A percentile compares a stretch with the other conserved stretches of the same genome.
These are phyloP conservation scores for Phytopythium chamaehyphon DNA, from an alignment of 352 stramenopile species.

Conservation along the genomic window DNA sequence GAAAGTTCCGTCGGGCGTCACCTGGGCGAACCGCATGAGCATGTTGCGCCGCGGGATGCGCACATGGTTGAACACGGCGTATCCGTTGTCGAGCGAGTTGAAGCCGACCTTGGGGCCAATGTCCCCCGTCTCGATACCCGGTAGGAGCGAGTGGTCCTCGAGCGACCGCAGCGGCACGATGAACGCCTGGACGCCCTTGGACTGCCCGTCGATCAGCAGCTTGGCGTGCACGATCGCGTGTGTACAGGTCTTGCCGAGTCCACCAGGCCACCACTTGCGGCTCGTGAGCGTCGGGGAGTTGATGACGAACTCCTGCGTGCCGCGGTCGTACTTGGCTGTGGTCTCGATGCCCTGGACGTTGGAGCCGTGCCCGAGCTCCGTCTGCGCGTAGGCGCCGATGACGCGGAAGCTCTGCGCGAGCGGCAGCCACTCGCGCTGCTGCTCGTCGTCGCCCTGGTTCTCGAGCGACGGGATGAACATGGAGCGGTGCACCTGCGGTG, in stretches of 20 bases:
- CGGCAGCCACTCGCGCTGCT: constrained; percentile 62
- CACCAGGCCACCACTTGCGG: constrained; percentile 96
- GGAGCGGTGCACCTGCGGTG: constrained; percentile 44
- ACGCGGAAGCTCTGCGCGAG: constrained; percentile 62
- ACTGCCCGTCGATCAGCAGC: constrained; percentile 44
- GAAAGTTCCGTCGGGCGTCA: constrained; percentile 53
- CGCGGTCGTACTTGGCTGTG: constrained; percentile 88
- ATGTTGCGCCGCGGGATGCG: constrained; percentile 70
- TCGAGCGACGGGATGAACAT: constrained; percentile 57
- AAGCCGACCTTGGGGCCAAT: constrained; percentile 93
- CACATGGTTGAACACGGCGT: constrained; percentile 82
- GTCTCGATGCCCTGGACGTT: constrained; percentile 92
- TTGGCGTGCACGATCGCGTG: constrained; percentile 92
- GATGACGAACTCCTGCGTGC: constrained; percentile 91
- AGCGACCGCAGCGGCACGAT: constrained; percentile 87
- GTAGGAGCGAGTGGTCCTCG: constrained; percentile 69
- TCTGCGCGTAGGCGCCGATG: constrained; percentile 93
- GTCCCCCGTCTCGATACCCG: constrained; percentile 87
- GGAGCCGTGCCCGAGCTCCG: constrained; percentile 94
- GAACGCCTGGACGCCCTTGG: constrained; percentile 93
- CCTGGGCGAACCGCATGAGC: constrained; percentile 30
- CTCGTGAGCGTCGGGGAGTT: constrained; percentile 93
- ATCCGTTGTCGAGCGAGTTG: constrained; percentile 92
- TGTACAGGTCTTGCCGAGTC: constrained; percentile 88
- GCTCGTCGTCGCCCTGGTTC: constrained; percentile 54